Conservation (phyloP, 768 basidiomycete species). For the Gymnopilus dilepis region DNA sequence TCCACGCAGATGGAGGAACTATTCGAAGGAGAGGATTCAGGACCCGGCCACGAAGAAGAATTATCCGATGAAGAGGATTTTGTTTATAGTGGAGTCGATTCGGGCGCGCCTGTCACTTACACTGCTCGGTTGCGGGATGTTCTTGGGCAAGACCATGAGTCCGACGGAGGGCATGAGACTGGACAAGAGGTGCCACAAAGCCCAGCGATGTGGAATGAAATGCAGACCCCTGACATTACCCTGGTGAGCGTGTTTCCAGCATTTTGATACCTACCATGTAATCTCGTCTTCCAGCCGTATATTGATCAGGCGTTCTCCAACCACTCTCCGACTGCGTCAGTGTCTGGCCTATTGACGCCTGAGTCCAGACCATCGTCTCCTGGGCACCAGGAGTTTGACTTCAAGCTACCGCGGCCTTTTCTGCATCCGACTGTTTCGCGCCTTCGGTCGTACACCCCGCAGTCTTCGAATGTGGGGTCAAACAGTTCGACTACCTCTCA, state of each 20-base stretch:
- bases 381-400: slow-evolving; percentile 32
- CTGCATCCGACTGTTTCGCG: slow-evolving; percentile 79
- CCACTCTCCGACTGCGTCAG: slow-evolving; percentile 43
- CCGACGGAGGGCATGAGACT: slow-evolving; percentile 46
- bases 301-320: slow-evolving; percentile 42
- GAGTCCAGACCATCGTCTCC: slow-evolving; percentile 45
- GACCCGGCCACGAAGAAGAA: slow-evolving; percentile 38
- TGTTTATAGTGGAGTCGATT: slow-evolving; percentile 75
- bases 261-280: not conserved
- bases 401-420: slow-evolving; percentile 59
- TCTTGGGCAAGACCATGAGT: slow-evolving; percentile 65
- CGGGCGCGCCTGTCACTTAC: slow-evolving; percentile 59
- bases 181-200: slow-evolving; percentile 48
- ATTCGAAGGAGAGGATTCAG: slow-evolving; percentile 46
- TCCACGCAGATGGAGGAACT: slow-evolving; percentile 73
- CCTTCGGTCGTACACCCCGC: slow-evolving; percentile 72
- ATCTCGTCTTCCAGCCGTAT: slow-evolving; percentile 29
- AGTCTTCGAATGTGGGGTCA: slow-evolving; percentile 46
- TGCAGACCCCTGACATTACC: slow-evolving; percentile 27
- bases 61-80: slow-evolving; percentile 66
- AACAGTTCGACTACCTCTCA: slow-evolving; percentile 48
- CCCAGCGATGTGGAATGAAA: slow-evolving; percentile 47
- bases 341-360: slow-evolving; percentile 42
- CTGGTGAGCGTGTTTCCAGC: slow-evolving; percentile 32
- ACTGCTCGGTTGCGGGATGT: slow-evolving; percentile 73